Evolutionary conservation across 1,139 yeast species (phyloP), one percentile per base, ranked within the genome.

Genomic region (Yamadazyma jaroonii): DNA sequence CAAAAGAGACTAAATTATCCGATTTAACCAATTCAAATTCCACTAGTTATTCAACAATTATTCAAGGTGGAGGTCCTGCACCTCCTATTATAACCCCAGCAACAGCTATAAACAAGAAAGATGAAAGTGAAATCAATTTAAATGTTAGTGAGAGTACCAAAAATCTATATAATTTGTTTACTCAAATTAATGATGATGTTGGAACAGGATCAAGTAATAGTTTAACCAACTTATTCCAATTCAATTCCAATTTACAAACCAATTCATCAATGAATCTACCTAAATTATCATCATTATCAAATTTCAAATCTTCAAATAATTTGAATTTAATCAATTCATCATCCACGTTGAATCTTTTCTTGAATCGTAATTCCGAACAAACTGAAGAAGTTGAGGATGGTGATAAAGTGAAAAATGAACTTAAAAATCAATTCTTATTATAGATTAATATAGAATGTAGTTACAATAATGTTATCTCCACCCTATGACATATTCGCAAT

Each of bases 141-240:
- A 43, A 40, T 26, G 31, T 53, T 14, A 58, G 59, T 38, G 61
- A 57, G 34, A 58, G 63, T 42, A 53, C 62, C 12, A 56, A 56
- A 38, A 56, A 55, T 37, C 41, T 56, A 17, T 54, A 57, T 46
- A 60, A 59, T 38, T 47, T 62, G 34, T 62, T 63, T 45, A 57
- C 56, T 28, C 64, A 51, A 37, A 56, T 59, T 34, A 56, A 52
- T 37, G 64, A 59, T 36, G 64, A 57, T 33, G 49, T 54, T 15
- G 46, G 52, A 23, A 49, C 44, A 24, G 48, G 49, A 25, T 47
- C 51, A 11, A 46, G 45, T 31, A 56, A 46, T 26, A 59, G 63
- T 43, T 52, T 62, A 40, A 56, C 62, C 23, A 60, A 62, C 42
- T 49, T 62, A 38, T 52, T 61, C 29, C 65, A 56, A 35, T 53